These are phyloP conservation scores for Priceomyces melissophilus DNA, from an alignment of 805 yeast species.

Conservation along the genomic window DNA sequence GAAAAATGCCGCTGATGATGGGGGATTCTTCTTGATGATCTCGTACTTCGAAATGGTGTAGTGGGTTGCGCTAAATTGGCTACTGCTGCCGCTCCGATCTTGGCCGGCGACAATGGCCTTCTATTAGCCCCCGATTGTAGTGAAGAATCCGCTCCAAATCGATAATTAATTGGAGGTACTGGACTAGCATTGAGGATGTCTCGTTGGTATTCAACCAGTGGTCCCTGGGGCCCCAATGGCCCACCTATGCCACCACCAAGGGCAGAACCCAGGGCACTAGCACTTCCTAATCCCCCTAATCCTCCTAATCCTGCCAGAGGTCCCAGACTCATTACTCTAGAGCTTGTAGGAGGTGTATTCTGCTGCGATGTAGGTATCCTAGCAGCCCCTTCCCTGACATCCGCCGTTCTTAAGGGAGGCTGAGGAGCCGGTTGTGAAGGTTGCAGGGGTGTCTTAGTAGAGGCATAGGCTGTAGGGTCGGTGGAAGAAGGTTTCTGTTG, in stretches of 20 bases:
- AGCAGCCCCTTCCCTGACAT: constrained; percentile 5
- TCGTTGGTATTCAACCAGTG: constrained; percentile 2
- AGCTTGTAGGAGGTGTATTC: constrained; percentile 3
- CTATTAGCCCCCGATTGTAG: constrained; percentile 10
- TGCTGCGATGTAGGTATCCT: constrained; percentile 4
- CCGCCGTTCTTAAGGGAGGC: constrained; percentile 6
- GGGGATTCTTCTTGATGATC: constrained; percentile 10
- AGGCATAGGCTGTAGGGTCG: constrained; percentile 6
- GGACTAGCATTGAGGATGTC: constrained; percentile 26
- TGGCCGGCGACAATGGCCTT: constrained; percentile 63
- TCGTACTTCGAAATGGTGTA: constrained; percentile 23
- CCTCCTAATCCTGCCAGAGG: constrained; percentile 3
- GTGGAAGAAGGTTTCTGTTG: constrained; percentile 2
- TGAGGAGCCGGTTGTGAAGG: neutral
- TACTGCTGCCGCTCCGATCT: constrained; percentile 70
- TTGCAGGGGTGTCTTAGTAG: constrained; percentile 9
- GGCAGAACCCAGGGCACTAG: too few relatives aligned
- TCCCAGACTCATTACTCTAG: too few relatives aligned
- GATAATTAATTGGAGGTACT: constrained; percentile 32
- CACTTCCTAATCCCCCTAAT: too few relatives aligned
- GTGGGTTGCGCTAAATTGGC: constrained; percentile 43
- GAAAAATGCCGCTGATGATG: constrained; percentile 41
- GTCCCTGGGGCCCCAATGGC: too few relatives aligned
- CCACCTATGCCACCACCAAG: too few relatives aligned
- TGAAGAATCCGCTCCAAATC: constrained; percentile 31